Conservation (phyloP, 169 alveolate genomes). For the Plasmodium reichenowi region DNA sequence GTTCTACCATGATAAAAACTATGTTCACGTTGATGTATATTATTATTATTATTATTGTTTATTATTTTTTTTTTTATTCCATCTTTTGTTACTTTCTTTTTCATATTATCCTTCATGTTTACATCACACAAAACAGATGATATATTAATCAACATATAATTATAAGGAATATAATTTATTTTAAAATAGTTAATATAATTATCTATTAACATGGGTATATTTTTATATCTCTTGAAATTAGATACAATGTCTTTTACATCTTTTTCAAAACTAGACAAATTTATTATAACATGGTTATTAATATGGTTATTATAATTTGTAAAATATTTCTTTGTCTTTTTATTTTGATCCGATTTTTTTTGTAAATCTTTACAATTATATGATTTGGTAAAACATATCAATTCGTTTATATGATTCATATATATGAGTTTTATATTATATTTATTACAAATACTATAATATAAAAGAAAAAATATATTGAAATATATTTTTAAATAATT, state of each 20-base stretch:
- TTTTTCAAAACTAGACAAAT: slow-evolving; percentile 9
- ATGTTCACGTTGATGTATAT: background rate
- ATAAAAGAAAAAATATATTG: slow-evolving; percentile 30
- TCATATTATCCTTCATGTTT: background rate
- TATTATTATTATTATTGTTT: background rate
- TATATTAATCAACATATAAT: slow-evolving; percentile 19
- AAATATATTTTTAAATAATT: slow-evolving; percentile 21
- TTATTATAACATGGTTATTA: background rate
- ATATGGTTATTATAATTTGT: background rate
- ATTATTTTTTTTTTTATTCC: background rate
- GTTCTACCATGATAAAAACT: background rate
- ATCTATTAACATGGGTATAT: slow-evolving; percentile 12
- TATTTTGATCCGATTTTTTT: too few species aligned
- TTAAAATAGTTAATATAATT: background rate
- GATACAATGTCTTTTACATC: background rate
- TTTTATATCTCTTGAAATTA: slow-evolving; percentile 3
- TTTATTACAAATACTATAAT: slow-evolving; percentile 10
- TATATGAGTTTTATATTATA: slow-evolving; percentile 20
- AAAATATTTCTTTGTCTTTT: background rate
- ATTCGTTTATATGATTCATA: slow-evolving; percentile 5
- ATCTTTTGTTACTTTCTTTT: background rate
- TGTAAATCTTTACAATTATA: too few species aligned
- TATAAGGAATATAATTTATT: slow-evolving; percentile 14
- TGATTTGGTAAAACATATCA: background rate
- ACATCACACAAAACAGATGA: background rate